phyloP scores from a whole-genome alignment of 352 stramenopile genomes.

The Phytophthora gonapodyides region DNA sequence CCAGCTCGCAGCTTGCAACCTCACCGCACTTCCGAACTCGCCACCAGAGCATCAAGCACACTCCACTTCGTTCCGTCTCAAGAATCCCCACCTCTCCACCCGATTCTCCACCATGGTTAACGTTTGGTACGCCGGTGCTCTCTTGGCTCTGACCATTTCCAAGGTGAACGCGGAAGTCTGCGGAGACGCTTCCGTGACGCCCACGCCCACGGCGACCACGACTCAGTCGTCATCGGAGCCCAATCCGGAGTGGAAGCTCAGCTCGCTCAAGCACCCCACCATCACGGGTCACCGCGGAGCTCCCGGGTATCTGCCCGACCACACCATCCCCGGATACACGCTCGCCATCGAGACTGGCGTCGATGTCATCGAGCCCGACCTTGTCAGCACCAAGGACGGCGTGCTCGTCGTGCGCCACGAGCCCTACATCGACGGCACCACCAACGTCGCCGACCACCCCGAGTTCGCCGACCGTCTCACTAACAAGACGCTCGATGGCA shows the following conservation, averaged over 20 bases:
- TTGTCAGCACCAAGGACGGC: constrained; percentile 87
- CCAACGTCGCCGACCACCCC: constrained; percentile 77
- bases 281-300: constrained; percentile 88
- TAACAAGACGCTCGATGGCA: constrained; percentile 63
- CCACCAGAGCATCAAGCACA: constrained; percentile 2
- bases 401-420: constrained; percentile 88
- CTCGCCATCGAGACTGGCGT: constrained; percentile 90
- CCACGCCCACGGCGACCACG: constrained; percentile 23
- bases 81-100: constrained; percentile 5
- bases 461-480: constrained; percentile 74
- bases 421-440: constrained; percentile 90
- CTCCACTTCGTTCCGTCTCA: constrained; percentile 11
- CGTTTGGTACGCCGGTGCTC: constrained; percentile 37
- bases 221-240: constrained; percentile 10
- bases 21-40: constrained; percentile 31
- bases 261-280: constrained; percentile 51
- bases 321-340: constrained; percentile 90
- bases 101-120: constrained; percentile 45
- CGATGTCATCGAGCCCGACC: constrained; percentile 92
- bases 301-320: constrained; percentile 89
- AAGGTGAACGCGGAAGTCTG: constrained; percentile 34
- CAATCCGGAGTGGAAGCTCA: constrained; percentile 19
- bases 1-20: background rate
- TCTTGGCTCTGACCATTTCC: constrained; percentile 33
- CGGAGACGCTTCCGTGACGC: constrained; percentile 40